These are phyloP conservation scores for Microsporum audouinii DNA, from an alignment of 2,329 filamentous ascomycete genomes.

Conservation along the genomic window DNA sequence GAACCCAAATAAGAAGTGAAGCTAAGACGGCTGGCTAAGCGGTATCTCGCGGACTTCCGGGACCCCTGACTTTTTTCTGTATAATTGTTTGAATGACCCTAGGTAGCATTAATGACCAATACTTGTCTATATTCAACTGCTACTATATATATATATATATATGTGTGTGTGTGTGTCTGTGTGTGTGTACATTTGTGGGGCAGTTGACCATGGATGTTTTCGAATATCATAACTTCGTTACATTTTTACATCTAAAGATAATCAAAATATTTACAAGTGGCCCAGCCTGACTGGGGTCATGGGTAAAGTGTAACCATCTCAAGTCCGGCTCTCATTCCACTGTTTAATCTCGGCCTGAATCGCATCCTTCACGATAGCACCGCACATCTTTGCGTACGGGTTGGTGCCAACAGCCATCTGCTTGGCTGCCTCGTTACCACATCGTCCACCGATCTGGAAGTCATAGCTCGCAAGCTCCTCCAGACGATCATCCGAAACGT, in stretches of 20 bases:
- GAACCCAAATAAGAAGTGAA: constrained; percentile 35
- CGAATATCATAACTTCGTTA: constrained; percentile 1
- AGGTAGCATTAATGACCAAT: background rate
- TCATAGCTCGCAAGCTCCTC: constrained; percentile 47
- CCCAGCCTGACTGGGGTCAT: background rate
- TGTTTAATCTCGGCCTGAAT: constrained; percentile 43
- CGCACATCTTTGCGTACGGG: constrained; percentile 53
- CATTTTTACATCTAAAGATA: constrained; percentile 2
- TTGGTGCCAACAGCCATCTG: constrained; percentile 50
- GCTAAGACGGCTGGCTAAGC: background rate
- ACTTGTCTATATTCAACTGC: background rate
- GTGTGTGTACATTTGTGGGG: background rate
- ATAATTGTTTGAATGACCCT: background rate
- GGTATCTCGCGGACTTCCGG: background rate
- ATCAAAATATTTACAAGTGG: background rate
- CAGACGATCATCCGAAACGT: constrained; percentile 29
- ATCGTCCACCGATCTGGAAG: constrained; percentile 44
- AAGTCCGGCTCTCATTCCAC: constrained; percentile 8
- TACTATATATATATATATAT: too few species aligned
- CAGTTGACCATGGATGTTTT: background rate
- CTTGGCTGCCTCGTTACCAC: constrained; percentile 46
- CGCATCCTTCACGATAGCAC: constrained; percentile 50
- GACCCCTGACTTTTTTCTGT: background rate
- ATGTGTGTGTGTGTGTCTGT: too few species aligned
- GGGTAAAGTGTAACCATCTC: background rate